Evolutionary conservation across 352 stramenopile genomes (phyloP), one percentile per base, ranked within the genome.

Genomic region (Aphanomyces stellatus): DNA sequence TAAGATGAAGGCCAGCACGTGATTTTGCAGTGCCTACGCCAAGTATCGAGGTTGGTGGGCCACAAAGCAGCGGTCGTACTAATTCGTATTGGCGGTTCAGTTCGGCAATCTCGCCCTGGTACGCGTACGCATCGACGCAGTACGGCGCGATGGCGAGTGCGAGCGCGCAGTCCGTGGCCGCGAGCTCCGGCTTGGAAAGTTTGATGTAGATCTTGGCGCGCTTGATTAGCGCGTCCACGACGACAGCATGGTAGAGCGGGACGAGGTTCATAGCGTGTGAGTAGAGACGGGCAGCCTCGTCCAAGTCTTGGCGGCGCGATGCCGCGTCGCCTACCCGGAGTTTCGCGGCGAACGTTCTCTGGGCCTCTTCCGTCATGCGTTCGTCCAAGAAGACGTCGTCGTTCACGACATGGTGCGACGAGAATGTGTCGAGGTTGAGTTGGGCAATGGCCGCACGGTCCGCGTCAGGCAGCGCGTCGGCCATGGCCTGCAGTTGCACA

Each of bases 1-100:
- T 17, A 94, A 53, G 53, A 94, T 89, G 62, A 94, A 94, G 4
- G 82, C 77, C 1, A 84, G 87, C 43, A 94, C 82, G 37, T 82
- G 91, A 51, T 92, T 76, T 71, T 94, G 85, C 82, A 94, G 88
- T 6, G 85, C 81, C n/a, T 73, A 57, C 24, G 17, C 19, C 10
- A 28, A 28, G 46, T 15, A 53, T 28, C 17, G 46, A 22, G 46
- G 37, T 43, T 17, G 37, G 17, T 43, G 37, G 37, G 37, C 22
- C 24, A 28, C 24, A 28, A 3, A 22, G 25, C 8, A 17, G 17
- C 37, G 8, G 8, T 27, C 42, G 19, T 37, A 57, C 49, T 24
- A 24, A 72, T 1, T 77, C 71, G 10, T 77, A 69, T 0, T 69
- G 65, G 5, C 68, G 71, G 59, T 88, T 81, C 41, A 90, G 81